Percentiles rank a stretch among this genome's conserved stretches.
Conservation (phyloP, 495 filamentous ascomycete genomes). For the Talaromyces liani region DNA sequence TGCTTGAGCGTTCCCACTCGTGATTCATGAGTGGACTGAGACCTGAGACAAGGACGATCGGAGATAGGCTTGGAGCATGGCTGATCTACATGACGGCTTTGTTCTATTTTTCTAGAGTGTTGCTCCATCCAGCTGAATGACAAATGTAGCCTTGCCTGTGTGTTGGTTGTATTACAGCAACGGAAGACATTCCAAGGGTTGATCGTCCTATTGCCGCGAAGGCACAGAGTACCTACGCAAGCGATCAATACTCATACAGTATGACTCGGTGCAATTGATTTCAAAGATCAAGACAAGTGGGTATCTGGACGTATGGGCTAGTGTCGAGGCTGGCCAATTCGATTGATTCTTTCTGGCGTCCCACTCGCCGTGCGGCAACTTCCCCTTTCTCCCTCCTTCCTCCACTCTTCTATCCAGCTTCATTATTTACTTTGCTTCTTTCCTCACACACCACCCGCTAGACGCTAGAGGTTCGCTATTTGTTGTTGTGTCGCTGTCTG, state of each 20-base stretch:
- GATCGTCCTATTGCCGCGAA: neutral
- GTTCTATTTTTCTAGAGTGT: neutral
- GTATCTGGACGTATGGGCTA: neutral
- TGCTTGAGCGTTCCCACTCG: neutral
- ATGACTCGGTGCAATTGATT: neutral
- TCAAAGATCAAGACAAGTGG: neutral
- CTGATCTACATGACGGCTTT: neutral
- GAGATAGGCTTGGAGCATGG: neutral
- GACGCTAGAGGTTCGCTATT: neutral
- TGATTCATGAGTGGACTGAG: constrained; percentile 6
- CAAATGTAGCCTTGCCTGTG: neutral
- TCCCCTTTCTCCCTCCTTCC: constrained; percentile 1
- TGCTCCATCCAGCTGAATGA: neutral
- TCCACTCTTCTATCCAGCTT: neutral
- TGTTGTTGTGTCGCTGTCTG: neutral
- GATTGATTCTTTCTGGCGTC: neutral
- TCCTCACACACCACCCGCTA: neutral
- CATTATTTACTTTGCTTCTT: neutral
- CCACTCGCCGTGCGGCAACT: neutral
- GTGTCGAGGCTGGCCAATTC: neutral
- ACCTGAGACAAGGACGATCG: constrained; percentile 8
- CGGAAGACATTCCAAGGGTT: neutral
- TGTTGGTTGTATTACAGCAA: neutral
- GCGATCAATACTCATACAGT: neutral
- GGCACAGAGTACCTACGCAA: neutral